Evolutionary conservation across 2,329 filamentous ascomycete genomes (phyloP), one percentile per base, ranked within the genome.

Genomic region (Pseudogymnoascus sp.): DNA sequence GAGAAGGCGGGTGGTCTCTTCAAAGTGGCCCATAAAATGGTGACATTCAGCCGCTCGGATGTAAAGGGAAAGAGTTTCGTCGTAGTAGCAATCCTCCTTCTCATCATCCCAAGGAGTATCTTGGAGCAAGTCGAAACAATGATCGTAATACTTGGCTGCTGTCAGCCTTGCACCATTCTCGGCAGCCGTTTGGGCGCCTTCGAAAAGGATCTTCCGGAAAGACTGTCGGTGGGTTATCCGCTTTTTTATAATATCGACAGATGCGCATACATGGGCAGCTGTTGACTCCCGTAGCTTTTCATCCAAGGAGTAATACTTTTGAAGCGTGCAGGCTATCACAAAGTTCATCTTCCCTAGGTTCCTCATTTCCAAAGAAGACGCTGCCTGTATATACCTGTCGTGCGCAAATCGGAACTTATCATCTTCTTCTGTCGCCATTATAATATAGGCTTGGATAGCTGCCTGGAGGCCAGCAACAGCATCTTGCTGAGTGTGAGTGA

Each of bases 351-450:
- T 89, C 19, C 83, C 79, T 21, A 83, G 78, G 63, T 89, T 86
- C 70, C 84, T 86, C 71, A 93, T 87, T 66, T 83, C 85, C 61
- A 96, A 78, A 4, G 84, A 82, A 13, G 83, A 80, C 5, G 91
- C 87, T 15, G 90, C 91, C 72, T 89, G 86, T 60, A 92, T 82
- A 70, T 96, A 96, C 61, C 93, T 85, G 74, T 97, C 93, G 73
- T 97, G 93, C 35, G 88, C 87, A 73, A 97, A 97, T 35, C 87
- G 86, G 74, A 96, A 97, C 42, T 87, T 83, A 73, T 96, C 91
- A 70, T 97, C 93, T 1, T 87, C 87, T 66, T 95, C 90, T 19
- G 89, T 90, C 0, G 90, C 84, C 63, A 93, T 85, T 42, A 97
- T 81, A 61, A 97, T 86, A 70, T 90, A 96, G 3, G 88, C 84